Conservation (phyloP, 495 filamentous ascomycete species). For the Glarea lozoyensis region DNA sequence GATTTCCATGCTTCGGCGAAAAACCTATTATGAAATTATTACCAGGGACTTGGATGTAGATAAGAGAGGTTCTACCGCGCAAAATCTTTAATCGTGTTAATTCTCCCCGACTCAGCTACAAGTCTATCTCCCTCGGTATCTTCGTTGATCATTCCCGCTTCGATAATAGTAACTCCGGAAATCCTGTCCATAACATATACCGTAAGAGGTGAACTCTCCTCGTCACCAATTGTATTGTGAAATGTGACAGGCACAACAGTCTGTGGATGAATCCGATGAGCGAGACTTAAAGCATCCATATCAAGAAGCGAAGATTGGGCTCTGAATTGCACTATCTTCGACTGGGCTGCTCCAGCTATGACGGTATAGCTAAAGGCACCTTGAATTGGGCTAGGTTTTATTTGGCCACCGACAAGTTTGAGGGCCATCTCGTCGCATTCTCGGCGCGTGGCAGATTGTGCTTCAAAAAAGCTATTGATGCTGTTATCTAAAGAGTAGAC, state of each 20-base stretch:
- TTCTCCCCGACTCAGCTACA: background rate
- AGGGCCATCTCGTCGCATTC: background rate
- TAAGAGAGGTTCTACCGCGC: background rate
- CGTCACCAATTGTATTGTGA: background rate
- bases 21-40: background rate
- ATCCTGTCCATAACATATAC: constrained; percentile 3
- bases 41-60: background rate
- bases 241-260: background rate
- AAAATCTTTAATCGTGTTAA: background rate
- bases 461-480: background rate
- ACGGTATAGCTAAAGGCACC: constrained; percentile 5
- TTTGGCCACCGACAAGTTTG: background rate
- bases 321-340: constrained; percentile 3
- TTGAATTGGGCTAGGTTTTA: background rate
- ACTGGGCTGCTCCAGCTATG: background rate
- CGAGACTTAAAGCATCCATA: background rate
- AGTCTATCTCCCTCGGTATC: constrained; percentile 63
- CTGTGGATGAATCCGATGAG: background rate
- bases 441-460: background rate
- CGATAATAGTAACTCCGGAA: background rate
- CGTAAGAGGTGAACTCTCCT: background rate
- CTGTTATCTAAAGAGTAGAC: background rate
- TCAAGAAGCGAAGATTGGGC: background rate
- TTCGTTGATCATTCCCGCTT: constrained; percentile 84
- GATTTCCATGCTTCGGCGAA: background rate